These are phyloP conservation scores for Solanum sejunctum DNA, from an alignment of 257 asterid species.

Conservation along the genomic window DNA sequence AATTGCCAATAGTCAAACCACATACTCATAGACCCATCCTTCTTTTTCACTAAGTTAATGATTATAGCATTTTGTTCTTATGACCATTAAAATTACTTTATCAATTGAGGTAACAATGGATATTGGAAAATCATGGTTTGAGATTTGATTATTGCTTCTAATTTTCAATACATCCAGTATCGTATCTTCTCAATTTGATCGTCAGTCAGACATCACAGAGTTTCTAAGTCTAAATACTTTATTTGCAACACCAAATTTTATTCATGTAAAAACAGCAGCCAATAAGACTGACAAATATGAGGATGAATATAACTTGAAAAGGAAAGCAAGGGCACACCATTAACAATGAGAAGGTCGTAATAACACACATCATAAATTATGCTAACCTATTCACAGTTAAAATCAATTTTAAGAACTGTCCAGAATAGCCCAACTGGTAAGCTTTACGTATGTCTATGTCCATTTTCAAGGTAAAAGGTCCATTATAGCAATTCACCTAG, in stretches of 20 bases:
- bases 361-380: not conserved
- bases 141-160: not conserved
- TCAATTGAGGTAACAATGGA: not conserved
- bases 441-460: not conserved
- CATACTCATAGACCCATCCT: not conserved
- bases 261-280: not conserved
- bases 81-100: not conserved
- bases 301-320: not conserved
- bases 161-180: not conserved
- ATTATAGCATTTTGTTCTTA: not conserved
- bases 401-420: not conserved
- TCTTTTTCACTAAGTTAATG: not conserved
- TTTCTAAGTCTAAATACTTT: not conserved
- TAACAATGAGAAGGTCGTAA: not conserved
- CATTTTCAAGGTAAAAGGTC: not conserved
- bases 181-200: not conserved
- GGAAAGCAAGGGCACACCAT: not conserved
- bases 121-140: not conserved
- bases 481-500: not conserved
- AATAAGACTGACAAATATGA: not conserved
- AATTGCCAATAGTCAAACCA: not conserved
- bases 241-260: not conserved
- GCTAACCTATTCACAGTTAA: not conserved
- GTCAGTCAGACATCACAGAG: not conserved
- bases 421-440: not conserved